These are phyloP conservation scores for Exutisphaerella laricina DNA, from an alignment of 2,329 filamentous ascomycete genomes.

Conservation along the genomic window DNA sequence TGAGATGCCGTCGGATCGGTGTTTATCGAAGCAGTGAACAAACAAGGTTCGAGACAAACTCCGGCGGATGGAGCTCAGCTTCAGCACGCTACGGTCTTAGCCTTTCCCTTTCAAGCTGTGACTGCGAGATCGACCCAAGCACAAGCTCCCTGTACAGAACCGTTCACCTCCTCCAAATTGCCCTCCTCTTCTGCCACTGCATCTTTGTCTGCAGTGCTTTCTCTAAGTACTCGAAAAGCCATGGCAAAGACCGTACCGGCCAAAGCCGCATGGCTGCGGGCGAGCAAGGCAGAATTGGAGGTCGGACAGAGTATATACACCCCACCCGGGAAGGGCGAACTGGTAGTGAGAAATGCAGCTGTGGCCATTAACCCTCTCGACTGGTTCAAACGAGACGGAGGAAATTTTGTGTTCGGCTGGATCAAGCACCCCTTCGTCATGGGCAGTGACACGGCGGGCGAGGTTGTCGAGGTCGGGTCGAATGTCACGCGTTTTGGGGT, in stretches of 20 bases:
- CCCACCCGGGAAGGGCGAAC: background rate
- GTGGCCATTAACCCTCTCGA: background rate
- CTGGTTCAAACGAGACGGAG: background rate
- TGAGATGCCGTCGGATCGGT: too few species aligned
- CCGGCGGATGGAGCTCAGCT: background rate
- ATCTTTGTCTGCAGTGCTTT: background rate
- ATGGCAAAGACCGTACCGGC: background rate
- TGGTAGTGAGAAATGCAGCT: background rate
- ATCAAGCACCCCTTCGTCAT: slow-evolving; percentile 28
- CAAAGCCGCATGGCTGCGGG: background rate
- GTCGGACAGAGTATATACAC: slow-evolving; percentile 2
- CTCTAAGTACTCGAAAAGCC: background rate
- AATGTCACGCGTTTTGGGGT: slow-evolving; percentile 24
- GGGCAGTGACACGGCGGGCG: slow-evolving; percentile 31
- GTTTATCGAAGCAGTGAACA: too few species aligned
- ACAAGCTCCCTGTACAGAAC: background rate
- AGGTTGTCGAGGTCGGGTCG: slow-evolving; percentile 29
- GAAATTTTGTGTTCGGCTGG: background rate
- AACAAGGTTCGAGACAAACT: too few species aligned
- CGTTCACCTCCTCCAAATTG: background rate
- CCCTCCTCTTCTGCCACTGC: background rate
- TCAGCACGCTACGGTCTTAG: background rate
- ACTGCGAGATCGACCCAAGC: background rate
- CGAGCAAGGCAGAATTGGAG: background rate
- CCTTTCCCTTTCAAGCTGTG: background rate